A percentile compares a stretch with the other conserved stretches of the same genome.
phyloP scores from a whole-genome alignment of 164 flowering plant genomes.

The Akebia trifoliata region DNA sequence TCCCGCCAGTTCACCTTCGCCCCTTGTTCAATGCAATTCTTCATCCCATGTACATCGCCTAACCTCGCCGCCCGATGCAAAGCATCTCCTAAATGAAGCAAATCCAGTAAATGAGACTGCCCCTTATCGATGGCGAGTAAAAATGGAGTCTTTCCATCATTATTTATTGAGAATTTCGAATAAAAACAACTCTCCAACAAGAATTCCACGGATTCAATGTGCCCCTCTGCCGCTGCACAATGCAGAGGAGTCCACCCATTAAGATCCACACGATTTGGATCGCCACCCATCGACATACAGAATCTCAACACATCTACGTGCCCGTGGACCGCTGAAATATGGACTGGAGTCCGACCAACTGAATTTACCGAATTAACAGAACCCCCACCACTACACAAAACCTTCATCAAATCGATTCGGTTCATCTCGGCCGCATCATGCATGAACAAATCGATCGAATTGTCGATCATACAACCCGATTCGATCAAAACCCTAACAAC shows the following conservation, averaged over 20 bases:
- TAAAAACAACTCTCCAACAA: slow-evolving; percentile 31
- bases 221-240: slow-evolving; percentile 47
- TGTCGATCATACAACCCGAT: slow-evolving; percentile 7
- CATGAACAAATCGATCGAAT: slow-evolving; percentile 15
- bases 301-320: slow-evolving; percentile 37
- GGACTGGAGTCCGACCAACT: slow-evolving; percentile 46
- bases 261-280: slow-evolving; percentile 28
- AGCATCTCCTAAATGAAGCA: slow-evolving; percentile 42
- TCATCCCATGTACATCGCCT: slow-evolving; percentile 44
- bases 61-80: slow-evolving; percentile 50
- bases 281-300: slow-evolving; percentile 38
- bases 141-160: slow-evolving; percentile 54
- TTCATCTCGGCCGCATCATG: slow-evolving; percentile 45
- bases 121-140: slow-evolving; percentile 46
- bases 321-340: slow-evolving; percentile 49
- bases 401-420: slow-evolving; percentile 45
- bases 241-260: slow-evolving; percentile 68
- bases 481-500: slow-evolving; percentile 28
- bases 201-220: slow-evolving; percentile 34
- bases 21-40: slow-evolving; percentile 50
- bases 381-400: slow-evolving; percentile 18
- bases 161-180: slow-evolving; percentile 37
- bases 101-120: slow-evolving; percentile 32
- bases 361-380: slow-evolving; percentile 37
- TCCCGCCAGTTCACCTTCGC: slow-evolving; percentile 49